These are phyloP conservation scores for Boletus barrowsii DNA, from an alignment of 768 basidiomycete genomes.

Conservation along the genomic window DNA sequence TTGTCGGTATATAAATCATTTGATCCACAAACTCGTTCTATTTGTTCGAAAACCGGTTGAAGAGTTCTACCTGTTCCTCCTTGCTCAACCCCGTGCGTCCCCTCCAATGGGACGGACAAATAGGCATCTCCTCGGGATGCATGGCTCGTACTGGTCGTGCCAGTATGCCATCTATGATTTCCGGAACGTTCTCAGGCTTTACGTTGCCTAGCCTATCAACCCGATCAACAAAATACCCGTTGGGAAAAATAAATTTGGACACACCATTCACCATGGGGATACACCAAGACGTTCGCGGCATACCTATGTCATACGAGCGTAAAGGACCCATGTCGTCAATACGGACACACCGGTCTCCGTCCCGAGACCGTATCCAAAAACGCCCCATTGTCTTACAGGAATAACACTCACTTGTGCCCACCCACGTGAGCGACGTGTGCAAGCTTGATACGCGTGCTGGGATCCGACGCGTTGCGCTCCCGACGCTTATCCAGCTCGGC, in stretches of 20 bases:
- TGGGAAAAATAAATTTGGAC: slow-evolving; percentile 15
- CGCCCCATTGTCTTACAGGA: not conserved
- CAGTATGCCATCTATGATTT: slow-evolving; percentile 47
- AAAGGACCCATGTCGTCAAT: not conserved
- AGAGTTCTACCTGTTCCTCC: slow-evolving; percentile 50
- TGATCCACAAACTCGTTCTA: not conserved
- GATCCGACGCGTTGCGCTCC: slow-evolving; percentile 24
- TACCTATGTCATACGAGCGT: slow-evolving; percentile 38
- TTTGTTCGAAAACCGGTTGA: slow-evolving; percentile 6
- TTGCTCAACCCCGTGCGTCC: slow-evolving; percentile 68
- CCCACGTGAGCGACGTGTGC: slow-evolving; percentile 78
- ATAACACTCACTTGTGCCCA: slow-evolving; percentile 66
- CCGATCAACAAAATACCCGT: not conserved
- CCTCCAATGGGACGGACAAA: slow-evolving; percentile 57
- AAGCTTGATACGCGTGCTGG: slow-evolving; percentile 40
- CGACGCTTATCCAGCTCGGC: slow-evolving; percentile 47
- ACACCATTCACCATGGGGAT: slow-evolving; percentile 72
- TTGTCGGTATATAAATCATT: not conserved
- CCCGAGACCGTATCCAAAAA: not conserved
- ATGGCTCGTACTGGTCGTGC: slow-evolving; percentile 29
- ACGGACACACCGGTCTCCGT: not conserved
- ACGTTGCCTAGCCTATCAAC: slow-evolving; percentile 59
- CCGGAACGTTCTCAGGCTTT: slow-evolving; percentile 52
- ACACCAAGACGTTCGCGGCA: slow-evolving; percentile 67
- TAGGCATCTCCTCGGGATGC: slow-evolving; percentile 31